Base-by-base conservation (phyloP, 2,329 filamentous ascomycete genomes). In the Fusarium begoniae region DNA sequence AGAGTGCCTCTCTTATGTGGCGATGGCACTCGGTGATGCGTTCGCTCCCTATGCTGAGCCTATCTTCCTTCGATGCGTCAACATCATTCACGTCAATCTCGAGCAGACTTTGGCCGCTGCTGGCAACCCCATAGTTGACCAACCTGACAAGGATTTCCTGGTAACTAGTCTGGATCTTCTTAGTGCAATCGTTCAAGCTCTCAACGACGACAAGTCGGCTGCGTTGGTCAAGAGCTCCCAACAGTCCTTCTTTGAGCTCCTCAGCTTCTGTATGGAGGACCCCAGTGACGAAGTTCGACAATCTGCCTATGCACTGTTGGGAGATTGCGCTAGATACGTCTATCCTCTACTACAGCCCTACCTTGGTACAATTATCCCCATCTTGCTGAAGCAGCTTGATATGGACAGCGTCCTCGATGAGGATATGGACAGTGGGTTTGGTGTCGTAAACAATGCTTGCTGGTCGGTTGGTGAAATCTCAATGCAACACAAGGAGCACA, bases 361-460 rank as follows among this genome's bases (percentile, higher is more conserved):
- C 75, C 86, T 99, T 20, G 87, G 90, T 5, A 90, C 87, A 18
- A 88, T 98, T 63, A 85, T 98, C 80, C 93, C 94, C 2, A 91
- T 96, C 55, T 85, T 98, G n/a, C 89, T 98, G 73, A 90, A 91
- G 77, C 95, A 98, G 81, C 90, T 99, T 35, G 95, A 98, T 75
- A 86, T 98, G 75, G 92, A 95, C 70, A 88, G 87, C 63, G 89
- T 95, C 57, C 83, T 90, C 24, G 93, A 95, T 69, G 94, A 97
- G 76, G 93, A 95, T 69, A 91, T 94, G 53, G 94, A 97, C 73
- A 93, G 90, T 24, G 92, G 91, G 20, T 98, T 98, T 81, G 94
- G 95, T 69, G 95, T 98, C 37, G 91, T 98, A 68, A 99, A 98
- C 88, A 99, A 99, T 80, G 96, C 96, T 28, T 98, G 96, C 84